phyloP scores from a whole-genome alignment of 78 protist species.

The Pigoraptor vietnamica region DNA sequence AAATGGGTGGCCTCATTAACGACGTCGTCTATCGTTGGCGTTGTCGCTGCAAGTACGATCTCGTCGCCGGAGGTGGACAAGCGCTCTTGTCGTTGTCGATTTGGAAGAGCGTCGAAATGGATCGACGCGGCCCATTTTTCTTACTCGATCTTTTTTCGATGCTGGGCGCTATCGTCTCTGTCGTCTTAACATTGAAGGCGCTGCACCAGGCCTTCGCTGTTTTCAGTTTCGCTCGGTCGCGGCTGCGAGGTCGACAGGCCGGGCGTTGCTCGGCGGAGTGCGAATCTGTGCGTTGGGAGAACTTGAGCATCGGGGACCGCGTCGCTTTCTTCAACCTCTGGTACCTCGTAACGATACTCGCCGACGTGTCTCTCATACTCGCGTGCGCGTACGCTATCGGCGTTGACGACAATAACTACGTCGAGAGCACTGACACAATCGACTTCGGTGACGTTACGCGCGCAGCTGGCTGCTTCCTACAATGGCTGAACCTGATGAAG shows the following conservation, averaged over 20 bases:
- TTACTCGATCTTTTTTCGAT: neutral
- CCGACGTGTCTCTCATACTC: neutral
- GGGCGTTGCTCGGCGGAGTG: neutral
- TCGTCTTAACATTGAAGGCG: neutral
- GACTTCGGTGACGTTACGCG: neutral
- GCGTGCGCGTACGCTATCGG: neutral
- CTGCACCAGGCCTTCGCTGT: neutral
- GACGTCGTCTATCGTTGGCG: neutral
- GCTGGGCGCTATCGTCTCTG: neutral
- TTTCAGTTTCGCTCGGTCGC: neutral
- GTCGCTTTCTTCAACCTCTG: conserved; percentile 11
- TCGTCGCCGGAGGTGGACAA: neutral
- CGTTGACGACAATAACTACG: neutral
- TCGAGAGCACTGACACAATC: neutral
- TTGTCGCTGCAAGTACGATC: neutral
- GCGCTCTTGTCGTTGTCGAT: neutral
- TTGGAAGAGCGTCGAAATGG: neutral
- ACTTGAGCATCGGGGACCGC: neutral
- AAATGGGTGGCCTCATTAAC: neutral
- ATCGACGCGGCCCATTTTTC: neutral
- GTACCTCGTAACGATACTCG: neutral
- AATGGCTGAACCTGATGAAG: neutral
- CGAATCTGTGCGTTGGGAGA: neutral
- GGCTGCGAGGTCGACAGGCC: neutral
- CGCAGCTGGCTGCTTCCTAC: neutral